phyloP scores from a whole-genome alignment of 2,329 filamentous ascomycete genomes.

The Colletotrichum orchidophilum region DNA sequence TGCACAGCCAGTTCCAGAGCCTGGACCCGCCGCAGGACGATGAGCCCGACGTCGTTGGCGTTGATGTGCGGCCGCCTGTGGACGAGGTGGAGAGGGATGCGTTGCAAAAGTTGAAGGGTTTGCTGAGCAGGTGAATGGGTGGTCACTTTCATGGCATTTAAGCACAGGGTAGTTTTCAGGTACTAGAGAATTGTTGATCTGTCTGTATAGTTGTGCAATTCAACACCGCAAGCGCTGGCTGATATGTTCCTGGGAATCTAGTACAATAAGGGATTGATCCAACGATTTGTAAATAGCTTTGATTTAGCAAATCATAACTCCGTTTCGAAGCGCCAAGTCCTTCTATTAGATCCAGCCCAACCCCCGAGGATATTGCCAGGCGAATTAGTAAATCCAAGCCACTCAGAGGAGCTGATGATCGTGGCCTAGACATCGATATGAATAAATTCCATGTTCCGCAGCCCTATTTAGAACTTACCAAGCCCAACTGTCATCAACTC shows the following conservation, averaged over 20 bases:
- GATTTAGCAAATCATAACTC: not conserved
- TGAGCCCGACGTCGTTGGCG: slow-evolving; percentile 63
- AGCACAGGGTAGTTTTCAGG: not conserved
- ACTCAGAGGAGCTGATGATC: too few relatives aligned
- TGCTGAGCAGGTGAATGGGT: not conserved
- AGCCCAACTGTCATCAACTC: too few relatives aligned
- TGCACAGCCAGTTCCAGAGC: slow-evolving; percentile 74
- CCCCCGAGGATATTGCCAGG: not conserved
- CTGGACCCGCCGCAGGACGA: slow-evolving; percentile 71
- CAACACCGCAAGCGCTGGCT: not conserved
- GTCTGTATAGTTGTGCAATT: not conserved
- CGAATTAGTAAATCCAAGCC: not conserved
- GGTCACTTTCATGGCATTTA: not conserved
- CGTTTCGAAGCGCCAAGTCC: not conserved
- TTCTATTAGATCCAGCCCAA: not conserved
- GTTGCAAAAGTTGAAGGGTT: slow-evolving; percentile 34
- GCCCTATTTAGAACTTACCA: too few relatives aligned
- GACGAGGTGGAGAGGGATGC: slow-evolving; percentile 57
- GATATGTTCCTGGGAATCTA: not conserved
- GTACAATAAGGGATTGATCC: not conserved
- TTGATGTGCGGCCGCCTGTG: slow-evolving; percentile 57
- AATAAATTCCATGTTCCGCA: too few relatives aligned
- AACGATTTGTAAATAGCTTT: not conserved
- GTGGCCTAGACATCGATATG: too few relatives aligned
- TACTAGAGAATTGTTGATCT: not conserved